Evolutionary conservation across 352 stramenopile genomes (phyloP).

Genomic region (Globisporangium heterothallicum): DNA sequence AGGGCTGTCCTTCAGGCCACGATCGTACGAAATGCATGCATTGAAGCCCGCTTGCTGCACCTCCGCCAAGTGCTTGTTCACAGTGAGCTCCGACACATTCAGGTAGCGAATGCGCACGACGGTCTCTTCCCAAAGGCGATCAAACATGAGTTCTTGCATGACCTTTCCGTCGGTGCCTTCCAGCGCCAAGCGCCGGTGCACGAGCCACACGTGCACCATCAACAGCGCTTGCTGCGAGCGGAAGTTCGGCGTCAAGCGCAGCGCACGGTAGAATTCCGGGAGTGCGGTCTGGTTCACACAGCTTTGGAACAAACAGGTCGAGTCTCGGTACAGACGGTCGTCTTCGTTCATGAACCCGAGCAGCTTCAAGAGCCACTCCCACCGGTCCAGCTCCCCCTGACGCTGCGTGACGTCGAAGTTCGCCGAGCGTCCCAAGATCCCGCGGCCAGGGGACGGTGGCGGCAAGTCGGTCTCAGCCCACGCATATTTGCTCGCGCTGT

Average conservation of each 20-base stretch:
- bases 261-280: constrained; percentile 63
- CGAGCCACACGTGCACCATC: constrained; percentile 94
- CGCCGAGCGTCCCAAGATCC: constrained; percentile 58
- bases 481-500: constrained; percentile 35
- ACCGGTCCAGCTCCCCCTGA: constrained; percentile 55
- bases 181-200: constrained; percentile 90
- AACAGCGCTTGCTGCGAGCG: constrained; percentile 90
- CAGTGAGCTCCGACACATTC: constrained; percentile 92
- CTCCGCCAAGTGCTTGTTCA: constrained; percentile 95
- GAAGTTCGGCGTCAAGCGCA: constrained; percentile 82
- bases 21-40: constrained; percentile 93
- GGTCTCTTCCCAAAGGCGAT: constrained; percentile 95
- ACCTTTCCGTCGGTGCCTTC: constrained; percentile 75
- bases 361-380: constrained; percentile 78
- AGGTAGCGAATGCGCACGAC: constrained; percentile 88
- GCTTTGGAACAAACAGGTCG: constrained; percentile 73
- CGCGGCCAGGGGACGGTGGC: constrained; percentile 66
- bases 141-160: constrained; percentile 95
- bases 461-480: constrained; percentile 79
- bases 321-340: constrained; percentile 66
- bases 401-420: constrained; percentile 82
- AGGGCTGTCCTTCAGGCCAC: constrained; percentile 61
- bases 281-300: constrained; percentile 78
- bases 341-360: constrained; percentile 88
- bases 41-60: constrained; percentile 95